These are phyloP conservation scores for Tuctoria greenei DNA, from an alignment of 176 grass and related monocot species.

Conservation along the genomic window DNA sequence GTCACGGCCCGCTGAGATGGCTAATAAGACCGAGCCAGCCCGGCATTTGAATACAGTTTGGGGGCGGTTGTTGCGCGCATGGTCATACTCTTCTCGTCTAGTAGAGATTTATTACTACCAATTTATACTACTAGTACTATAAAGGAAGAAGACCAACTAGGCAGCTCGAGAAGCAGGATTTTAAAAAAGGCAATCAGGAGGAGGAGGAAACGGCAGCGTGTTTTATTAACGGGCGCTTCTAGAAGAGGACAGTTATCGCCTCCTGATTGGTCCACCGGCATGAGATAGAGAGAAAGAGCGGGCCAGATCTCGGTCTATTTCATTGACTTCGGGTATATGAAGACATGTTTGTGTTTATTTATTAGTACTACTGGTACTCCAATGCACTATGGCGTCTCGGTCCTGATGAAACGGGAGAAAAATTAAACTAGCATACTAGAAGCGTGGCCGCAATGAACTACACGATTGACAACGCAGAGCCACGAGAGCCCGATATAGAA, in stretches of 20 bases:
- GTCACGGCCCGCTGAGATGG: background rate
- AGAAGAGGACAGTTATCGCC: conserved; percentile 36
- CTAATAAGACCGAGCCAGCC: background rate
- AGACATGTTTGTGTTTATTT: background rate
- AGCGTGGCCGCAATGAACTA: conserved; percentile 46
- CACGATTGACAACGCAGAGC: conserved; percentile 38
- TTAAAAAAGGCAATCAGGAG: background rate
- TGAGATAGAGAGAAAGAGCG: background rate
- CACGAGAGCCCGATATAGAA: conserved; percentile 16
- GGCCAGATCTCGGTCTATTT: conserved; percentile 52
- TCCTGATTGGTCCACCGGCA: conserved; percentile 12
- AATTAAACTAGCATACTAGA: conserved; percentile 28
- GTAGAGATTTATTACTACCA: background rate
- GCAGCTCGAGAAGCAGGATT: background rate
- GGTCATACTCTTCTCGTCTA: background rate
- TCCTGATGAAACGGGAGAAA: conserved; percentile 11
- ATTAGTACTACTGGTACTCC: background rate
- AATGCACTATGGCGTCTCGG: conserved; percentile 24
- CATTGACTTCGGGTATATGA: conserved; percentile 37
- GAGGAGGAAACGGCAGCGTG: background rate
- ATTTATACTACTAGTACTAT: too few species aligned
- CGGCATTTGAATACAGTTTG: background rate
- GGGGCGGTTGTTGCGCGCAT: background rate
- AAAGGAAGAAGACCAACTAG: too few species aligned
- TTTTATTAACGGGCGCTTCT: conserved; percentile 34